Evolutionary conservation across 2,329 filamentous ascomycete species (phyloP).

Genomic region (Sarocladium brachiariae): DNA sequence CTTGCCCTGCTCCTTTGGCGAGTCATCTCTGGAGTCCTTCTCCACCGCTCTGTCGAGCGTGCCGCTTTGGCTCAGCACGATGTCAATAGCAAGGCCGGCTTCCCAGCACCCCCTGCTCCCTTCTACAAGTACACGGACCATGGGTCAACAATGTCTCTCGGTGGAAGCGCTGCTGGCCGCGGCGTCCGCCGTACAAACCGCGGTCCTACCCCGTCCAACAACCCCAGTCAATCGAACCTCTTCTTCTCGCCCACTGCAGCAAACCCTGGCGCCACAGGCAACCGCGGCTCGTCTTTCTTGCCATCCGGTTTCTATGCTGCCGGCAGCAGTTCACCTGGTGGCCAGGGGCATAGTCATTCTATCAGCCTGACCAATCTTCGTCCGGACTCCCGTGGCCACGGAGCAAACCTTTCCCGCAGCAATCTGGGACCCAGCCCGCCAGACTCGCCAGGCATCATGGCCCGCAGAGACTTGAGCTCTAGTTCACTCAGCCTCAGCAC

Average conservation of each 20-base stretch:
- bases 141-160: constrained; percentile 46
- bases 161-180: constrained; percentile 39
- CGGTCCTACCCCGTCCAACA: constrained; percentile 45
- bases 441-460: constrained; percentile 50
- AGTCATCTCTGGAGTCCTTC: constrained; percentile 76
- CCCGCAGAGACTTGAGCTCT: constrained; percentile 46
- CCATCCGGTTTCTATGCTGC: constrained; percentile 89
- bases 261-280: constrained; percentile 49
- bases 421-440: constrained; percentile 50
- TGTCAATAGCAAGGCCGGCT: constrained; percentile 62
- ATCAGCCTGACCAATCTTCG: constrained; percentile 57
- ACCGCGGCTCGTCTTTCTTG: constrained; percentile 72
- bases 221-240: constrained; percentile 61
- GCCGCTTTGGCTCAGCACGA: constrained; percentile 70
- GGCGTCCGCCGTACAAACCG: constrained; percentile 45
- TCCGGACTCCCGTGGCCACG: constrained; percentile 49
- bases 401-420: constrained; percentile 30
- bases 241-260: constrained; percentile 95
- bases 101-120: constrained; percentile 48
- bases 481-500: constrained; percentile 59
- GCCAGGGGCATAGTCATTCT: constrained; percentile 39
- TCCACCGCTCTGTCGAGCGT: constrained; percentile 84
- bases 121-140: constrained; percentile 61
- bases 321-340: constrained; percentile 44
- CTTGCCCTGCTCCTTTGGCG: constrained; percentile 84